A percentile compares a stretch with the other conserved stretches of the same genome.
Conservation (phyloP, 495 filamentous ascomycete genomes). For the Annulohypoxylon maeteangense region DNA sequence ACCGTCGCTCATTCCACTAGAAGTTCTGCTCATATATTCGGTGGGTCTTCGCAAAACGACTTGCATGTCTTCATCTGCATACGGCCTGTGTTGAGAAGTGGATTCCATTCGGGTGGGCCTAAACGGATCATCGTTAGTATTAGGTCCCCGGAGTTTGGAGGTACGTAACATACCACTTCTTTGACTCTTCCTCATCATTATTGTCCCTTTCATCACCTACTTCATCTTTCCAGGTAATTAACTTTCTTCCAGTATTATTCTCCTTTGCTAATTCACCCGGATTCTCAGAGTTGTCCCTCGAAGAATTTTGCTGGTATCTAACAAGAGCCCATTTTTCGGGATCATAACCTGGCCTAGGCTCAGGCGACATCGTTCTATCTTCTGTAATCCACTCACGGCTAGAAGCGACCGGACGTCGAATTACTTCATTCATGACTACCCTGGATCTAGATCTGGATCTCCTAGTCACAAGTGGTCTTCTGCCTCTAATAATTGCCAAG, state of each 20-base stretch:
- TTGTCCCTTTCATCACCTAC: neutral
- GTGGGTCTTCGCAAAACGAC: neutral
- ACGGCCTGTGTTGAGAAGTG: neutral
- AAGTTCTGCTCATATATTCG: neutral
- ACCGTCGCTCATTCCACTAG: neutral
- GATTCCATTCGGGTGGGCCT: neutral
- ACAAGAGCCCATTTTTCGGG: neutral
- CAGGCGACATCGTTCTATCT: neutral
- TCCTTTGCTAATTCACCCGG: neutral
- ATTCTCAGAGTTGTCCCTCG: neutral
- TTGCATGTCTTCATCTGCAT: neutral
- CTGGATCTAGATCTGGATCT: neutral
- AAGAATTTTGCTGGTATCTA: neutral
- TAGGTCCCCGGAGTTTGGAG: neutral
- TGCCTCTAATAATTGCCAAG: neutral
- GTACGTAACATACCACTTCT: neutral
- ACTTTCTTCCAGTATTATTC: neutral
- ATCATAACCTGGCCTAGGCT: neutral
- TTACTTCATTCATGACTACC: neutral
- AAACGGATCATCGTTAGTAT: neutral
- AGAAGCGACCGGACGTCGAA: neutral
- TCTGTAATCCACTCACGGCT: neutral
- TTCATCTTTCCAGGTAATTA: slow-evolving; percentile 1
- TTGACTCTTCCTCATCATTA: neutral
- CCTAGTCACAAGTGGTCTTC: neutral